These are phyloP conservation scores for Saccharum hybrid DNA, from an alignment of 202 grass and related monocot species.

Conservation along the genomic window DNA sequence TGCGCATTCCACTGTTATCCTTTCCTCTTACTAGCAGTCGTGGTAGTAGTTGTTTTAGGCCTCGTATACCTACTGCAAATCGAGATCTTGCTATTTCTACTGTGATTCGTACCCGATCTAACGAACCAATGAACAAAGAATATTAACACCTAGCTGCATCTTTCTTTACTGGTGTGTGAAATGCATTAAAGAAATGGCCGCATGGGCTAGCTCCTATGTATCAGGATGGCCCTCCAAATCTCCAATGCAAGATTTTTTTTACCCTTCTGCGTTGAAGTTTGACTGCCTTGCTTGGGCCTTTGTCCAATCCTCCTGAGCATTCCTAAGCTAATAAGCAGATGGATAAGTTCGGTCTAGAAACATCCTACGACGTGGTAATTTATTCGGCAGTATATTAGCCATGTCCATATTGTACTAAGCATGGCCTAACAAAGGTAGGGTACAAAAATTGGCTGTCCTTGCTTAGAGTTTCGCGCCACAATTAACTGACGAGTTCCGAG, in stretches of 20 bases:
- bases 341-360: too few relatives aligned
- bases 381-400: too few relatives aligned
- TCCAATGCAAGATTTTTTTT: not conserved
- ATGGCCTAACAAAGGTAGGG: not conserved
- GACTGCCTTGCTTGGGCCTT: conserved; percentile 7
- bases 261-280: conserved; percentile 33
- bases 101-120: too few relatives aligned
- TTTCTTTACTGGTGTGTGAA: conserved; percentile 36
- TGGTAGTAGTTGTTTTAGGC: too few relatives aligned
- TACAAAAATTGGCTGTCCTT: conserved; percentile 27
- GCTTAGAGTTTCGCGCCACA: not conserved
- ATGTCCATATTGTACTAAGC: conserved; percentile 1
- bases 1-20: too few relatives aligned
- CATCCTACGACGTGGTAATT: too few relatives aligned
- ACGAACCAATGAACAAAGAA: too few relatives aligned
- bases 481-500: conserved; percentile 37
- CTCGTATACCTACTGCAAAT: too few relatives aligned
- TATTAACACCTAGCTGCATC: not conserved
- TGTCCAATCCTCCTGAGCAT: too few relatives aligned
- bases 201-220: not conserved
- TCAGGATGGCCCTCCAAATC: not conserved
- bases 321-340: too few relatives aligned
- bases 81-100: too few relatives aligned
- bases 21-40: too few relatives aligned
- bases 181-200: conserved; percentile 6